Percentiles rank a stretch among this genome's conserved stretches.
Conservation (phyloP, 345 rosid species). For the Ailanthus altissimus region DNA sequence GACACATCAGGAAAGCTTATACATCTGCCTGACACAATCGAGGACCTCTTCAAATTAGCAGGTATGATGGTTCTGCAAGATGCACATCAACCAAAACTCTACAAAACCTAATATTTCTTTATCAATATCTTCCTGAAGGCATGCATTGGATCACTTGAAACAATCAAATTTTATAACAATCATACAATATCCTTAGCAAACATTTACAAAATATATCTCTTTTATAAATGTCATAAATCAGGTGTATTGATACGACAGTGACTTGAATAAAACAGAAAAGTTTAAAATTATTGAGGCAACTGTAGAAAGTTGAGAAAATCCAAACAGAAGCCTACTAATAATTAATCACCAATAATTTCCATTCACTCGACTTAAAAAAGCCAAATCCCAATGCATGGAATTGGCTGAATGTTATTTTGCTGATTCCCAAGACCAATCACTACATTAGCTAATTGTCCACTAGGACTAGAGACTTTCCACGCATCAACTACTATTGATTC, state of each 20-base stretch:
- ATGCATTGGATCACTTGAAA: background rate
- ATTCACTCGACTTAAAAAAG: background rate
- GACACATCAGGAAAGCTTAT: conserved; percentile 59
- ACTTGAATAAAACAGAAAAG: background rate
- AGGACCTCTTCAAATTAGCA: conserved; percentile 68
- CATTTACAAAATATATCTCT: background rate
- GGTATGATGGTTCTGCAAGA: conserved; percentile 44
- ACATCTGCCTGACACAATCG: conserved; percentile 65
- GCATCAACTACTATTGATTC: background rate
- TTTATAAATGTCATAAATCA: background rate
- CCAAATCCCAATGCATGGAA: background rate
- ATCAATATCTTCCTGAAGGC: background rate
- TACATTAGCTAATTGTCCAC: background rate
- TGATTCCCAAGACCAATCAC: background rate
- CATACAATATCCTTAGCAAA: background rate
- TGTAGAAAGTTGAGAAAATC: background rate
- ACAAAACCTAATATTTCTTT: background rate
- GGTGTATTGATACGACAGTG: background rate
- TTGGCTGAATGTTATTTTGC: background rate
- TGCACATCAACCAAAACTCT: background rate
- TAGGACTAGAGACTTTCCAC: background rate
- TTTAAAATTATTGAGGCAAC: background rate
- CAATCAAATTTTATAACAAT: conserved; percentile 4
- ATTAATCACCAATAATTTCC: background rate
- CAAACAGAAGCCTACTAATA: background rate